A percentile compares a stretch with the other conserved stretches of the same genome.
These are phyloP conservation scores for Aaosphaeria arxii DNA, from an alignment of 2,329 filamentous ascomycete genomes.

Conservation along the genomic window DNA sequence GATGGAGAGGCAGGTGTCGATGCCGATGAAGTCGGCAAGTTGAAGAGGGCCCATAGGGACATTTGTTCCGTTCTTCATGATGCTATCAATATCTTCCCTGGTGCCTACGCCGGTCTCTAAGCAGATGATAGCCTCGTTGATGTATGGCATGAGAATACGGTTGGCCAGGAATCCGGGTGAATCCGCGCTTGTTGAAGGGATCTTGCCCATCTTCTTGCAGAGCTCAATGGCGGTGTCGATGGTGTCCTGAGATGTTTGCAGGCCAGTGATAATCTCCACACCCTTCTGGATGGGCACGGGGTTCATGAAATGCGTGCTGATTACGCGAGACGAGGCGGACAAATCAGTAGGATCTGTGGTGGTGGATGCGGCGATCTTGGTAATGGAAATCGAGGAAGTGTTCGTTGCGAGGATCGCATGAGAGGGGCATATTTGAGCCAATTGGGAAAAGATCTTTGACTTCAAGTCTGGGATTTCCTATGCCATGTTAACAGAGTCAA, in stretches of 20 bases:
- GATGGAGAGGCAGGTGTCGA: constrained; percentile 94
- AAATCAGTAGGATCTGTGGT: constrained; percentile 75
- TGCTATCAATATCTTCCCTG: constrained; percentile 89
- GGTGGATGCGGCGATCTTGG: constrained; percentile 86
- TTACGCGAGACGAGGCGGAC: constrained; percentile 78
- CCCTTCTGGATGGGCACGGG: constrained; percentile 95
- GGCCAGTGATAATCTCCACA: constrained; percentile 92
- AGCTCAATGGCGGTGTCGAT: constrained; percentile 80
- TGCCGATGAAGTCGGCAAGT: constrained; percentile 92
- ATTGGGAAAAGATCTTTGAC: constrained; percentile 76
- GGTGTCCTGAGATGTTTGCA: constrained; percentile 84
- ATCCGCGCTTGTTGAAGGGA: constrained; percentile 83
- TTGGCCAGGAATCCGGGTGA: constrained; percentile 94
- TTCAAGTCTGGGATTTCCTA: constrained; percentile 83
- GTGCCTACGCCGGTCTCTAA: constrained; percentile 88
- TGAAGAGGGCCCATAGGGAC: constrained; percentile 96
- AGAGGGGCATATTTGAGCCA: constrained; percentile 76
- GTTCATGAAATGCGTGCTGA: constrained; percentile 99
- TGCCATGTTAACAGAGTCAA: not conserved
- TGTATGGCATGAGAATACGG: constrained; percentile 97
- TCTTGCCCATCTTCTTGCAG: constrained; percentile 89
- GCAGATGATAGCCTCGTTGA: constrained; percentile 97
- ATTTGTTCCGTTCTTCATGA: constrained; percentile 99
- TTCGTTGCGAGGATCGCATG: constrained; percentile 95
- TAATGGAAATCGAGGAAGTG: constrained; percentile 98